Evolutionary conservation across 192 early-diverging fungal genomes (phyloP).

Genomic region (Rhizoclosmatium globosum): DNA sequence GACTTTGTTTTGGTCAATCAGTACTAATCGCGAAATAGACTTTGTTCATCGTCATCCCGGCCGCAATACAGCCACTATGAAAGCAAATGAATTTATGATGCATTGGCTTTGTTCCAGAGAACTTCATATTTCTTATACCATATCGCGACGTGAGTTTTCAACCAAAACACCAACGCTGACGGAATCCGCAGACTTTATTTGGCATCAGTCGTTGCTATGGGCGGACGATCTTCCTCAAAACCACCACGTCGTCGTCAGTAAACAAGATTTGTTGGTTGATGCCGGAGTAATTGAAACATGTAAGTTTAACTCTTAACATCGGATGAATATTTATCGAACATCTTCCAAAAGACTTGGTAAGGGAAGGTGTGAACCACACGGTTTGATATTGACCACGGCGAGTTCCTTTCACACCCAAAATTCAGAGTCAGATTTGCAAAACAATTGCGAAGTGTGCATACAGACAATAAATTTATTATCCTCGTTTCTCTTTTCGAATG

Average conservation of each 20-base stretch:
- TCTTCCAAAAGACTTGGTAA: conserved; percentile 23
- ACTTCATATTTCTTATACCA: conserved; percentile 65
- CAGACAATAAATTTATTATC: background rate
- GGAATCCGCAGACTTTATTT: conserved; percentile 33
- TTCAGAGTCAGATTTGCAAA: conserved; percentile 4
- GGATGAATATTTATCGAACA: background rate
- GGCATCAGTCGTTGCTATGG: conserved; percentile 41
- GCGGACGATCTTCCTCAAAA: conserved; percentile 34
- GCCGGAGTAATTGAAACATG: conserved; percentile 32
- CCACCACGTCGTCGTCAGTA: conserved; percentile 34
- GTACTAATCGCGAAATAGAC: conserved; percentile 6
- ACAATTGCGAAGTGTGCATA: conserved; percentile 27
- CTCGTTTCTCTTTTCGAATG: conserved; percentile 46
- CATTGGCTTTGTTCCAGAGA: conserved; percentile 65
- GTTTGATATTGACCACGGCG: conserved; percentile 42
- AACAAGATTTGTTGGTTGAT: conserved; percentile 43
- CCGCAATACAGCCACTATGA: conserved; percentile 18
- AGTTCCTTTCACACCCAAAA: conserved; percentile 32
- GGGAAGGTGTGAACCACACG: conserved; percentile 16
- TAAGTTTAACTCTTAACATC: conserved; percentile 1
- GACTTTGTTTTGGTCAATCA: background rate
- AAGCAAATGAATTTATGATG: conserved; percentile 56
- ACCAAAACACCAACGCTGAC: background rate
- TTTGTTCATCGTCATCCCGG: conserved; percentile 49
- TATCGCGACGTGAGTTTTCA: conserved; percentile 42